These are phyloP conservation scores for Fusarium nanum DNA, from an alignment of 2,329 filamentous ascomycete species.

Conservation along the genomic window DNA sequence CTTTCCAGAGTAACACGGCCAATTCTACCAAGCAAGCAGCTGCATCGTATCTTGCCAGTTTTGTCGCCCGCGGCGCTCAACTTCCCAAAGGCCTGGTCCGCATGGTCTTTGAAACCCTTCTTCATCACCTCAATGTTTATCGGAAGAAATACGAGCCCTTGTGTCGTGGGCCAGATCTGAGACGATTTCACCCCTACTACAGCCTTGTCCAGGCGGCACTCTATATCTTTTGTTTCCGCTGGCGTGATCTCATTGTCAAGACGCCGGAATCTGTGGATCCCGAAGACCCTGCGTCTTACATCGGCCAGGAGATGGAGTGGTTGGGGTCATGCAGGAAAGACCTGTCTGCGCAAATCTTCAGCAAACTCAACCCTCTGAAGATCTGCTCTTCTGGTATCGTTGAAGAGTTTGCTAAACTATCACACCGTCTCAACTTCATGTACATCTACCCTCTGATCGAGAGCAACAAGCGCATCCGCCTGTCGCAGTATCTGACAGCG, in stretches of 20 bases:
- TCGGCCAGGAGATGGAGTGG: slow-evolving; percentile 82
- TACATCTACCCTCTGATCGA: slow-evolving; percentile 91
- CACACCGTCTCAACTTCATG: slow-evolving; percentile 85
- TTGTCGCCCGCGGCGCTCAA: slow-evolving; percentile 89
- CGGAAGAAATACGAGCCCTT: slow-evolving; percentile 76
- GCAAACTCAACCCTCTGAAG: slow-evolving; percentile 92
- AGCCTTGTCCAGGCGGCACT: slow-evolving; percentile 87
- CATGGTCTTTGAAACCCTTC: slow-evolving; percentile 82
- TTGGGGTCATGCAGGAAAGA: slow-evolving; percentile 78
- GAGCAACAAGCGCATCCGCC: slow-evolving; percentile 88
- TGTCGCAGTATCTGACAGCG: slow-evolving; percentile 75
- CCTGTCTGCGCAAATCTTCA: slow-evolving; percentile 82
- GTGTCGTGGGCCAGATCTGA: slow-evolving; percentile 86
- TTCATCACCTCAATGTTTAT: slow-evolving; percentile 80
- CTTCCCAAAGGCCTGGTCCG: slow-evolving; percentile 82
- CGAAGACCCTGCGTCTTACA: slow-evolving; percentile 69
- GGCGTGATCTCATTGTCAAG: slow-evolving; percentile 84
- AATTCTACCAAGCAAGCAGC: slow-evolving; percentile 84
- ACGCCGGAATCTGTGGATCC: slow-evolving; percentile 70
- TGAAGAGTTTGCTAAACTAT: slow-evolving; percentile 88
- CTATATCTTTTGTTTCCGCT: slow-evolving; percentile 98
- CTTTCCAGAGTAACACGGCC: slow-evolving; percentile 71
- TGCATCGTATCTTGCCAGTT: slow-evolving; percentile 92
- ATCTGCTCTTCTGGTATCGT: slow-evolving; percentile 93
- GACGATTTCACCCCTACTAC: slow-evolving; percentile 87